Evolutionary conservation across 345 rosid species (phyloP).

Genomic region (Moricandia moricandioides): DNA sequence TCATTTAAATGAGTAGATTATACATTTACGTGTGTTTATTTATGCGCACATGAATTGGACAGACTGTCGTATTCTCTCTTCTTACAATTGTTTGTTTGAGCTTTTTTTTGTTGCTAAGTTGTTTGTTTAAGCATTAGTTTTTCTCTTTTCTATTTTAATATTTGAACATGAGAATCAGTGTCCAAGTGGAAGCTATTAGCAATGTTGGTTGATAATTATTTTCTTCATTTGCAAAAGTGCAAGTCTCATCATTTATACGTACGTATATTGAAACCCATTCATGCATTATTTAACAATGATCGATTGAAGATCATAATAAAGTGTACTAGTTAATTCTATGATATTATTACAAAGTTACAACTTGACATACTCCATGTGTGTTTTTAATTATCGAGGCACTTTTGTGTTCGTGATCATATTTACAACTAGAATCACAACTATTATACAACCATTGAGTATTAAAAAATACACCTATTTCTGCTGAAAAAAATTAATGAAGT

Average conservation of each 20-base stretch:
- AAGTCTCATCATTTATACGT: constrained; percentile 5
- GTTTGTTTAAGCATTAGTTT: background rate
- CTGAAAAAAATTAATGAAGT: constrained; percentile 16
- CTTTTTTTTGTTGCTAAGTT: too few species aligned
- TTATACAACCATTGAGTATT: constrained; percentile 10
- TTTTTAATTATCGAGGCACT: constrained; percentile 36
- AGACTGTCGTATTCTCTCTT: constrained; percentile 26
- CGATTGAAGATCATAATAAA: constrained; percentile 19
- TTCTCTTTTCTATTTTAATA: constrained; percentile 12
- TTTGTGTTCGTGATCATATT: constrained; percentile 28
- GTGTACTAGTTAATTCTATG: constrained; percentile 5
- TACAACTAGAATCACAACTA: constrained; percentile 30
- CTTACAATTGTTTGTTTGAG: constrained; percentile 2
- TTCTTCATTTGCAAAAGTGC: constrained; percentile 4
- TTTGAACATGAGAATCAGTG: constrained; percentile 38
- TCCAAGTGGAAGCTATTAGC: constrained; percentile 36
- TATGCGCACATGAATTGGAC: constrained; percentile 13
- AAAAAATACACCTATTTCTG: background rate
- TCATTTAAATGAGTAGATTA: background rate
- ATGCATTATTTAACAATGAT: constrained; percentile 33
- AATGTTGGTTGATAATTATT: constrained; percentile 32
- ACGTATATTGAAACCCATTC: constrained; percentile 14
- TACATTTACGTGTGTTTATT: constrained; percentile 4
- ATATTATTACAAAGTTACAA: constrained; percentile 28
- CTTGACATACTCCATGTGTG: constrained; percentile 31